phyloP scores from a whole-genome alignment of 345 rosid genomes.

The Crucihimalaya himalaica region DNA sequence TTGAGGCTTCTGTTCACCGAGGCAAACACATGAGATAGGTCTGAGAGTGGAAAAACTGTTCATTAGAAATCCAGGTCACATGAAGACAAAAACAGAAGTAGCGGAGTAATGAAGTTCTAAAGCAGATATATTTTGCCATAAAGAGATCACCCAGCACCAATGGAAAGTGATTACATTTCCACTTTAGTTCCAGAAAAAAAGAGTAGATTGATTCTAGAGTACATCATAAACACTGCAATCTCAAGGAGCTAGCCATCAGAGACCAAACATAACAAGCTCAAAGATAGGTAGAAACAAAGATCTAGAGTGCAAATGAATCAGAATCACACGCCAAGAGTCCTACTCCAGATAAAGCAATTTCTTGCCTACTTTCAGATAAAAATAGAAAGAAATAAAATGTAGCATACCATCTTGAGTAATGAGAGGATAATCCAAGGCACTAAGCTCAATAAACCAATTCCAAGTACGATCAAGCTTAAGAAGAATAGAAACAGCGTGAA shows the following conservation, averaged over 20 bases:
- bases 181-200: not conserved
- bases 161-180: conserved; percentile 25
- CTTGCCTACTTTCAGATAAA: not conserved
- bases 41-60: conserved; percentile 47
- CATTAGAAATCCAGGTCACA: conserved; percentile 15
- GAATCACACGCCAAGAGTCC: not conserved
- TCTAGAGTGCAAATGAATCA: not conserved
- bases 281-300: not conserved
- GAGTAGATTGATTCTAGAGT: conserved; percentile 8
- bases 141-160: conserved; percentile 27
- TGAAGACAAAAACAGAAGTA: conserved; percentile 21
- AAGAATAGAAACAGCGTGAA: conserved; percentile 80
- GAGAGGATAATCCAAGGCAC: conserved; percentile 91
- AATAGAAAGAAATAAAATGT: not conserved
- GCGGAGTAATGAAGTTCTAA: conserved; percentile 28
- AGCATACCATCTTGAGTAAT: conserved; percentile 89
- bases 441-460: conserved; percentile 89
- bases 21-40: conserved; percentile 80
- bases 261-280: conserved; percentile 8
- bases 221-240: conserved; percentile 4
- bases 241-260: not conserved
- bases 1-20: conserved; percentile 75
- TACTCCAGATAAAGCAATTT: not conserved
- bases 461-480: conserved; percentile 74
- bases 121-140: conserved; percentile 5